A percentile compares a stretch with the other conserved stretches of the same genome.
Conservation (phyloP, 805 yeast species). For the Sugiyamaella valdiviana region DNA sequence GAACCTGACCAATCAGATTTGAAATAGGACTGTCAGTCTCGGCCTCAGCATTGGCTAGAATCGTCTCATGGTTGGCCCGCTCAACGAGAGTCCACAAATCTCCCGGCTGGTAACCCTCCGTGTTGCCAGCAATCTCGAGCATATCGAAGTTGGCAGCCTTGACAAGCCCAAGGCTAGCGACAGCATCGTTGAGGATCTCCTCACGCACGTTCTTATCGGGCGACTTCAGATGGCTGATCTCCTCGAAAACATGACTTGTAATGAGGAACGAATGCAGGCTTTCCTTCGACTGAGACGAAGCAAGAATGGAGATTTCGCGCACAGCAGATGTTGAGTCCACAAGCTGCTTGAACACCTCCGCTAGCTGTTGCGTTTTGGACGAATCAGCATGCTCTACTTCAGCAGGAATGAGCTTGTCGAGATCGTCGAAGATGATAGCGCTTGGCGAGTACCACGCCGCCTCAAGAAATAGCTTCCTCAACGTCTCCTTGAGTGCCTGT, state of each 20-base stretch:
- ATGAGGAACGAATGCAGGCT: constrained; percentile 54
- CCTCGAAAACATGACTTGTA: constrained; percentile 66
- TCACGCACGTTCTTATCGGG: constrained; percentile 63
- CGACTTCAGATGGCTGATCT: constrained; percentile 51
- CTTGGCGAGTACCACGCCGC: constrained; percentile 77
- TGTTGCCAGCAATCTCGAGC: constrained; percentile 52
- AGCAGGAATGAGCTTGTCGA: constrained; percentile 66
- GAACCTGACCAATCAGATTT: constrained; percentile 23
- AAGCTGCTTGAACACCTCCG: constrained; percentile 51
- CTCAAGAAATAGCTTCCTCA: constrained; percentile 41
- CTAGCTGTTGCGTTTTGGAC: constrained; percentile 53
- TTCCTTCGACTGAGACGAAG: constrained; percentile 60
- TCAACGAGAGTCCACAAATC: constrained; percentile 71
- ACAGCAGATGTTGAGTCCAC: constrained; percentile 36
- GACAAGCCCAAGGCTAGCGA: constrained; percentile 30
- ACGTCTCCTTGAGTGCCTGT: constrained; percentile 40
- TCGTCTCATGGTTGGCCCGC: constrained; percentile 39
- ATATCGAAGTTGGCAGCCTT: constrained; percentile 40
- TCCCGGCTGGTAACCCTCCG: constrained; percentile 85
- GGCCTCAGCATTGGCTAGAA: constrained; percentile 17
- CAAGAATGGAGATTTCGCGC: constrained; percentile 50
- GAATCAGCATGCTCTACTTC: constrained; percentile 59
- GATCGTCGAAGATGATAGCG: constrained; percentile 66
- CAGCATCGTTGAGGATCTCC: constrained; percentile 40
- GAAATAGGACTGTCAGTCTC: background rate